Evolutionary conservation across 2,329 filamentous ascomycete species (phyloP).

Genomic region (Fusarium keratoplasticum): DNA sequence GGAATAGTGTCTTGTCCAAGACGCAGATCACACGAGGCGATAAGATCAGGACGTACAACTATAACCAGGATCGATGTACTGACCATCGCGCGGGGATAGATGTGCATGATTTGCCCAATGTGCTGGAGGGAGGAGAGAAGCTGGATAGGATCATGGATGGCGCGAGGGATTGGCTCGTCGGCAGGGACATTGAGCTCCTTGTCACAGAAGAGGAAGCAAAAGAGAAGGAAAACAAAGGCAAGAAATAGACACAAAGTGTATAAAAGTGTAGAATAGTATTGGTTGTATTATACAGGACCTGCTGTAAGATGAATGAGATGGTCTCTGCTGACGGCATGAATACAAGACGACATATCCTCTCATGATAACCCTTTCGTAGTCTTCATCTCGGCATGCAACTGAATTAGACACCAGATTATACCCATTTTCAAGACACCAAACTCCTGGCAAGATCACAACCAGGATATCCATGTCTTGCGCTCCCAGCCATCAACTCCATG

Average conservation of each 20-base stretch:
- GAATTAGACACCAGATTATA: neutral
- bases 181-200: slow-evolving; percentile 78
- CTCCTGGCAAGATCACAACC: slow-evolving; percentile 33
- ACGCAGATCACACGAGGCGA: slow-evolving; percentile 89
- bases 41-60: slow-evolving; percentile 95
- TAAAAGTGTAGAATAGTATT: slow-evolving; percentile 17
- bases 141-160: slow-evolving; percentile 83
- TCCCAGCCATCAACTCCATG: slow-evolving; percentile 37
- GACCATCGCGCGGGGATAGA: slow-evolving; percentile 88
- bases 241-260: slow-evolving; percentile 12
- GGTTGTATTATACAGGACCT: slow-evolving; percentile 34
- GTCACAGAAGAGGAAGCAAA: slow-evolving; percentile 70
- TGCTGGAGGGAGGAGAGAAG: slow-evolving; percentile 78
- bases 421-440: slow-evolving; percentile 23
- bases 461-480: slow-evolving; percentile 35
- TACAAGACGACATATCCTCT: slow-evolving; percentile 16
- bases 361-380: slow-evolving; percentile 24
- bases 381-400: slow-evolving; percentile 10
- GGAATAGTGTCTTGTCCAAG: slow-evolving; percentile 82
- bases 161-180: slow-evolving; percentile 79
- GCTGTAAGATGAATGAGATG: slow-evolving; percentile 27
- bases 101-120: slow-evolving; percentile 81
- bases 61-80: slow-evolving; percentile 80
- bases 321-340: slow-evolving; percentile 5
- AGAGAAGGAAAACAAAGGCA: slow-evolving; percentile 28